These are phyloP conservation scores for Verticillium nonalfalfae DNA, from an alignment of 2,329 filamentous ascomycete species.

Conservation along the genomic window DNA sequence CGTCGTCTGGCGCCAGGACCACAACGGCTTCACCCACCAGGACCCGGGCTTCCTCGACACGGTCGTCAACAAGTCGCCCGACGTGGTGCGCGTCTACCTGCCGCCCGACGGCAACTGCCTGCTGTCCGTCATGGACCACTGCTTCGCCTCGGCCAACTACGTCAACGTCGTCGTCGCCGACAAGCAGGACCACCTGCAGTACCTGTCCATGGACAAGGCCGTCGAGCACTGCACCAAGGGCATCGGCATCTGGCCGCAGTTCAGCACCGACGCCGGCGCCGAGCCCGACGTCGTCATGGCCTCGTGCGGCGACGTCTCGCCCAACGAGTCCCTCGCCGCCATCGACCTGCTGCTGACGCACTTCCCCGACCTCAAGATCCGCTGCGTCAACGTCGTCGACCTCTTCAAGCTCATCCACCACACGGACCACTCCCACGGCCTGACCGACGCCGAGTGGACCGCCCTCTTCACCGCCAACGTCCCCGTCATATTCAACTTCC, in stretches of 20 bases:
- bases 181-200: slow-evolving; percentile 75
- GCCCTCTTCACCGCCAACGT: slow-evolving; percentile 66
- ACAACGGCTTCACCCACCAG: slow-evolving; percentile 80
- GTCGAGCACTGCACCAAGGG: slow-evolving; percentile 74
- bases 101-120: slow-evolving; percentile 76
- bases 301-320: slow-evolving; percentile 67
- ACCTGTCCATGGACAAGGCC: slow-evolving; percentile 66
- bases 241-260: slow-evolving; percentile 71
- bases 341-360: slow-evolving; percentile 66
- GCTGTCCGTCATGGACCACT: slow-evolving; percentile 71
- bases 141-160: slow-evolving; percentile 66
- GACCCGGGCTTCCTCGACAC: slow-evolving; percentile 77
- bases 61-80: slow-evolving; percentile 72
- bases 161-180: slow-evolving; percentile 77
- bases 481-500: slow-evolving; percentile 79
- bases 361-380: slow-evolving; percentile 67
- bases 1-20: slow-evolving; percentile 76
- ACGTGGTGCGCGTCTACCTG: slow-evolving; percentile 75
- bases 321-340: slow-evolving; percentile 68
- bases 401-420: slow-evolving; percentile 72
- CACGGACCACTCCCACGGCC: slow-evolving; percentile 66
- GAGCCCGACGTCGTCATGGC: slow-evolving; percentile 75
- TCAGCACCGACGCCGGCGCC: slow-evolving; percentile 60
- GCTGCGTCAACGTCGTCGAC: slow-evolving; percentile 75
- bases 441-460: slow-evolving; percentile 59